Conservation (phyloP, 2,329 filamentous ascomycete genomes). For the Byssochlamys sp. region DNA sequence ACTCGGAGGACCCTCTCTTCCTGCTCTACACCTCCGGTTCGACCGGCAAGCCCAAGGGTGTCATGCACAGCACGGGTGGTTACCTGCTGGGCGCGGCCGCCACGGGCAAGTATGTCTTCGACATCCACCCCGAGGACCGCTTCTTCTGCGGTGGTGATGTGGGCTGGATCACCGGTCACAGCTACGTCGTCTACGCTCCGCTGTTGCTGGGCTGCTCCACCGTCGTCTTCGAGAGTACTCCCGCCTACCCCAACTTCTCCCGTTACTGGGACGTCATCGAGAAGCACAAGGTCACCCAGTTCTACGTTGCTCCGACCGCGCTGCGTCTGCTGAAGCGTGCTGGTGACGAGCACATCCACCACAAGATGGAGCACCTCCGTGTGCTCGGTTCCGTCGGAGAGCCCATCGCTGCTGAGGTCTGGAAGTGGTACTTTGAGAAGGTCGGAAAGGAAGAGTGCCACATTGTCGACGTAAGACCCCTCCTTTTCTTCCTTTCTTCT, state of each 20-base stretch:
- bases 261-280: constrained; percentile 98
- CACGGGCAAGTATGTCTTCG: constrained; percentile 97
- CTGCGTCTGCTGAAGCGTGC: constrained; percentile 89
- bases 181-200: constrained; percentile 94
- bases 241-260: constrained; percentile 93
- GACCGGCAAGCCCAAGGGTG: constrained; percentile 96
- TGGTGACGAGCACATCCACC: constrained; percentile 82
- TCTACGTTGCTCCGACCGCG: constrained; percentile 94
- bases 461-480: constrained; percentile 71
- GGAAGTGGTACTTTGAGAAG: constrained; percentile 98
- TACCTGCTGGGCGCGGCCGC: constrained; percentile 88
- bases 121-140: constrained; percentile 84
- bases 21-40: constrained; percentile 95
- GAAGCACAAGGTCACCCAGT: constrained; percentile 89
- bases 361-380: constrained; percentile 77
- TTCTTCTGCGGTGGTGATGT: constrained; percentile 99
- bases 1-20: constrained; percentile 92
- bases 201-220: constrained; percentile 86
- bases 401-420: constrained; percentile 93
- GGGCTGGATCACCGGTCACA: constrained; percentile 97
- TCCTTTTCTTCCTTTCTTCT: background rate
- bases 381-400: constrained; percentile 92
- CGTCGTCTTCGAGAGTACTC: constrained; percentile 95
- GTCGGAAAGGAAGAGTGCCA: constrained; percentile 91
- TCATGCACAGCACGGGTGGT: constrained; percentile 93